Evolutionary conservation across 2,329 filamentous ascomycete genomes (phyloP), one percentile per base, ranked within the genome.

Genomic region (Ophiosphaerella herpotricha): DNA sequence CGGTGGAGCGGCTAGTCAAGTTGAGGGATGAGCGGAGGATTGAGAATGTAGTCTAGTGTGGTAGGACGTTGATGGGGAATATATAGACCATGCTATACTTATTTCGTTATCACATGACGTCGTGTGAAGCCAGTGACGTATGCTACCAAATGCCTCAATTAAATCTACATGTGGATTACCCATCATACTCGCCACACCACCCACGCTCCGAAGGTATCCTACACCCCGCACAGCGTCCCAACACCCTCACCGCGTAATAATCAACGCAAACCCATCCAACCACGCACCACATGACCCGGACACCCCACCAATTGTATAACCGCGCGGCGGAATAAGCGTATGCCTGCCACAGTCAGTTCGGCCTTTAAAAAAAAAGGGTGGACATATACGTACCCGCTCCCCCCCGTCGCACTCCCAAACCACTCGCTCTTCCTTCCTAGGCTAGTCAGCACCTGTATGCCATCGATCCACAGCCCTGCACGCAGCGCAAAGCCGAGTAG

Each of bases 391-490:
- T 84, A 97, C 91, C 85, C 85, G 67, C 88, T 88, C 57, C 92
- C 92, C 47, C 91, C 91, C 58, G 80, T 79, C 9, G 86, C 75
- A 62, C 96, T 94, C 51, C 94, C 94, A 78, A 87, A 97, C 53
- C 95, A 77, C 46, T 87, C 85, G 31, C 93, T 97, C 71, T 87
- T 89, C 63, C 92, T 84, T n/a, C 92, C 92, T 52, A 90, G 77
- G 64, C 87, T 97, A 1, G 94, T 97, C 73, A 97, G 77, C 56
- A 97, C 87, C 70, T 96, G 91, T 44, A 97, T 82, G 11, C 87
- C 93, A 70, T 97, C 91, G 58, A 97, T 87, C 85, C 89, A 94
- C 52, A 84, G 78, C 18, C 90, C 91, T 42, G 88, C 86, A 58
- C 91, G 82, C 43, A 97, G 78, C 61, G 88, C 83, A 71, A 99